Evolutionary conservation across 2,329 filamentous ascomycete genomes (phyloP).

Genomic region (Tolypocladium pustulatum): DNA sequence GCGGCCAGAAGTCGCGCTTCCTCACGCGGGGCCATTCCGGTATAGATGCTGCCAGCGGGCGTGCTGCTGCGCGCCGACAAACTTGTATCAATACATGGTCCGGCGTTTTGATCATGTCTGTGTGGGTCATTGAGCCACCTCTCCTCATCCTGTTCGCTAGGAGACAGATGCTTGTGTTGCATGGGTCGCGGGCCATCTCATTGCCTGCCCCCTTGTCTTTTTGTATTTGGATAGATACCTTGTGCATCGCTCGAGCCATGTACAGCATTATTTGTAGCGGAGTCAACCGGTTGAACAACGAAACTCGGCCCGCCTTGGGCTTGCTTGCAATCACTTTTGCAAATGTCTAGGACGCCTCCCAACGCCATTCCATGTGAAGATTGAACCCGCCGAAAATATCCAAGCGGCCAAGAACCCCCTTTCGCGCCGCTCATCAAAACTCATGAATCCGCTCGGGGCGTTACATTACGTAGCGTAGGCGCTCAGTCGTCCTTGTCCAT

Average conservation of each 20-base stretch:
- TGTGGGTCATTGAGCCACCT: no score
- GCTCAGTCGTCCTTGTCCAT: constrained; percentile 46
- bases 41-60: background rate
- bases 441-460: background rate
- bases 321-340: background rate
- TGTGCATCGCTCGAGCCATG: background rate
- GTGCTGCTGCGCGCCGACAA: background rate
- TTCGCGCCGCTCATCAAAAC: background rate
- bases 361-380: background rate
- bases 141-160: background rate
- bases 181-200: background rate
- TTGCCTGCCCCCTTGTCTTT: background rate
- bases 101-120: constrained; percentile 3
- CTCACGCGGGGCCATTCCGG: background rate
- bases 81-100: background rate
- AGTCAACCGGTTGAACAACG: background rate
- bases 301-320: background rate
- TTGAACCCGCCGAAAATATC: background rate
- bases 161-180: background rate
- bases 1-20: background rate
- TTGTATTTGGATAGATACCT: background rate
- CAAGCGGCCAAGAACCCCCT: background rate
- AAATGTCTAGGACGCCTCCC: background rate
- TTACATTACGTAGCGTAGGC: background rate
- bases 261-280: background rate